Conservation (phyloP, 371 early-diverging fungal species). For the Capniomyces stellatus region DNA sequence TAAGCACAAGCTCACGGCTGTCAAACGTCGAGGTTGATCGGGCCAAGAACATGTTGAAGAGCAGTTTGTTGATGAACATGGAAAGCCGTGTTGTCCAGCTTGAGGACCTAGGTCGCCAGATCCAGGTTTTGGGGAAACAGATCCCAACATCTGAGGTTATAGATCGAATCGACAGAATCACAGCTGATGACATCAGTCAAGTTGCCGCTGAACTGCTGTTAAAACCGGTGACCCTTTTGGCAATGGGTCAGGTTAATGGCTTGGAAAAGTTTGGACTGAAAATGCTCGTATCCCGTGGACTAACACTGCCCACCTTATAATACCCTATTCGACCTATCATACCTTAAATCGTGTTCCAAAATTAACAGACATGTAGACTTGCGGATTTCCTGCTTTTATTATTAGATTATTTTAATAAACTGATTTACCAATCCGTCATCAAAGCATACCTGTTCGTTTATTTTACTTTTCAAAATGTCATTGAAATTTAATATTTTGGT, state of each 20-base stretch:
- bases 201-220: constrained; percentile 15
- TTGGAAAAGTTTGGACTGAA: constrained; percentile 12
- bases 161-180: constrained; percentile 17
- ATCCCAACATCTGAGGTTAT: constrained; percentile 55
- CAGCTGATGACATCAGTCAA: constrained; percentile 9
- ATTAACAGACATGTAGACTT: too few species aligned
- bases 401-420: not conserved
- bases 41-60: constrained; percentile 90
- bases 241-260: constrained; percentile 17
- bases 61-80: constrained; percentile 77
- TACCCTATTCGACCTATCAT: not conserved
- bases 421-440: not conserved
- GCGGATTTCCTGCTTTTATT: too few species aligned
- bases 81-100: constrained; percentile 82
- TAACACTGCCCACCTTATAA: constrained; percentile 2
- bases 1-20: not conserved
- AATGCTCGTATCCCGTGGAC: constrained; percentile 14
- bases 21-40: constrained; percentile 44
- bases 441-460: not conserved
- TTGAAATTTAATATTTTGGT: too few species aligned
- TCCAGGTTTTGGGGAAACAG: constrained; percentile 59
- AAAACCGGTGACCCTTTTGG: constrained; percentile 20
- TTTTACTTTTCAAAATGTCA: too few species aligned
- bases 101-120: constrained; percentile 88
- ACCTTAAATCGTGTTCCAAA: too few species aligned